Conservation (phyloP, 495 filamentous ascomycete species). For the Cryomyces antarcticus region DNA sequence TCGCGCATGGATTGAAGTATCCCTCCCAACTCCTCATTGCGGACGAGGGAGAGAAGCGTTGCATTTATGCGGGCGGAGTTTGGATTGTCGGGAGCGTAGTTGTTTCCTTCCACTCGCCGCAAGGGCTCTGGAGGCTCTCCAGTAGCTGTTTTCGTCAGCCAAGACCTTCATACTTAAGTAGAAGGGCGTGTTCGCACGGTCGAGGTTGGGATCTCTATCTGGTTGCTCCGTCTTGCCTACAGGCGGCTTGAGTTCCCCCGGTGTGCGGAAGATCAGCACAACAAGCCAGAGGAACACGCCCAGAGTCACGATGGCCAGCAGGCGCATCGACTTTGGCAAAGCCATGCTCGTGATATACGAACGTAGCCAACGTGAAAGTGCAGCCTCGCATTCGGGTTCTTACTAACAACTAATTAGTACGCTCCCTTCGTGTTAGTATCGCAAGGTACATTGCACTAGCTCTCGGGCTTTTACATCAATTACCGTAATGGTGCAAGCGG, state of each 20-base stretch:
- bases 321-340: constrained; percentile 61
- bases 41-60: constrained; percentile 79
- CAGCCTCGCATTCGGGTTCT: not conserved
- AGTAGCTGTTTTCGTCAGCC: constrained; percentile 33
- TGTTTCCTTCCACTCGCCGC: constrained; percentile 37
- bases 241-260: constrained; percentile 16
- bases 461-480: not conserved
- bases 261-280: constrained; percentile 41
- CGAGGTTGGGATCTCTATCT: constrained; percentile 53
- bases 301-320: constrained; percentile 48
- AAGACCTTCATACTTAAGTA: not conserved
- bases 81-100: constrained; percentile 53
- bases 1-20: constrained; percentile 77
- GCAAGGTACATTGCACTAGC: not conserved
- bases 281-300: constrained; percentile 55
- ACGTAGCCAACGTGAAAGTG: not conserved
- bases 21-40: constrained; percentile 69
- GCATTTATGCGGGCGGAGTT: constrained; percentile 75
- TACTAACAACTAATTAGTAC: not conserved
- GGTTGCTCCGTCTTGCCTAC: constrained; percentile 22
- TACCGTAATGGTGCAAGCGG: too few species aligned
- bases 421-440: not conserved
- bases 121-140: constrained; percentile 63
- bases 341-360: constrained; percentile 37
- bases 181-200: constrained; percentile 37